phyloP scores from a whole-genome alignment of 179 eudicot genomes.

The Patellifolia procumbens region DNA sequence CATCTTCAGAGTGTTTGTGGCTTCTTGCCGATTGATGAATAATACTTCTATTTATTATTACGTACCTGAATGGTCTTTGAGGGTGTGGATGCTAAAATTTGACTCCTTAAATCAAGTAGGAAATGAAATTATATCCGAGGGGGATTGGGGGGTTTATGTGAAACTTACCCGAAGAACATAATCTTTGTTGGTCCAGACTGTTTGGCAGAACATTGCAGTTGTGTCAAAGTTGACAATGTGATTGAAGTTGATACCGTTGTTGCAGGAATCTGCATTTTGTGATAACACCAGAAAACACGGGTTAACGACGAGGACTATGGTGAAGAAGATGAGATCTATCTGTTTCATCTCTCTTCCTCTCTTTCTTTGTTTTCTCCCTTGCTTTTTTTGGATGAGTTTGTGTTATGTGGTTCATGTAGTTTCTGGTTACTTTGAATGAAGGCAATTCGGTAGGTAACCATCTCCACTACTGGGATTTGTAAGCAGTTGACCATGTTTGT shows the following conservation, averaged over 20 bases:
- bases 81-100: too few species aligned
- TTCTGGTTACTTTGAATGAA: conserved; percentile 35
- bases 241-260: conserved; percentile 38
- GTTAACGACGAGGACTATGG: conserved; percentile 35
- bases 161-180: conserved; percentile 70
- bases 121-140: too few species aligned
- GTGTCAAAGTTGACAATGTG: conserved; percentile 45
- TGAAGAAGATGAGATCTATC: conserved; percentile 29
- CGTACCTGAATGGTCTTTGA: background rate
- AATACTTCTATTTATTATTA: too few species aligned
- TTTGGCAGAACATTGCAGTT: conserved; percentile 52
- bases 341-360: conserved; percentile 36
- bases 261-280: conserved; percentile 59
- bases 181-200: conserved; percentile 52
- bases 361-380: background rate
- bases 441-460: conserved; percentile 33
- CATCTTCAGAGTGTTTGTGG: background rate
- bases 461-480: conserved; percentile 18
- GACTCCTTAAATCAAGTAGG: too few species aligned
- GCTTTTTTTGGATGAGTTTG: background rate
- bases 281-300: conserved; percentile 38
- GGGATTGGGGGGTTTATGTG: background rate
- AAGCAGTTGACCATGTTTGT: conserved; percentile 34
- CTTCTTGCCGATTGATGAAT: background rate
- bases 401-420: conserved; percentile 5